Evolutionary conservation across 192 early-diverging fungal genomes (phyloP), one percentile per base, ranked within the genome.

Genomic region (Coemansia pectinata): DNA sequence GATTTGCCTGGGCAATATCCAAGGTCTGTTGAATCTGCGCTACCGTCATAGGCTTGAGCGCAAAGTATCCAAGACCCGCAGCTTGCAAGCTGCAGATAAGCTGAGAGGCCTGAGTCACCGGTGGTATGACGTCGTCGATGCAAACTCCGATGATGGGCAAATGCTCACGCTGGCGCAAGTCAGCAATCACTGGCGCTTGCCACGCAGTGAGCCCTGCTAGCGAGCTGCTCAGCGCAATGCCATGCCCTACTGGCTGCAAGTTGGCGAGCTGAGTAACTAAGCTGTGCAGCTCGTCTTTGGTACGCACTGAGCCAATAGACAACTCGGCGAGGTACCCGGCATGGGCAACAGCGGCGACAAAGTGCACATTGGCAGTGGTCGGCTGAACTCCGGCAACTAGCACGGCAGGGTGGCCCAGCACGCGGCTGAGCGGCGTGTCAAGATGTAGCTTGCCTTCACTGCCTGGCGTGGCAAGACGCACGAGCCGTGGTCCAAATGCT

Each of bases 291-390:
- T 88, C 83, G 5, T 83, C 68, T 70, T 90, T 89, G 44, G 88
- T 91, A 84, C 89, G 87, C 59, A 93, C 90, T 57, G 93, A 90
- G 60, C 90, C 91, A 40, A 94, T 92, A 55, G 92, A 91, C 53
- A 98, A 85, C 74, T 98, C 96, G n/a, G 95, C 86, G 66, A 93
- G 91, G 73, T 92, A 98, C 6, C 96, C 96, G 29, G 96, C 93
- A 27, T 90, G 92, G 77, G 92, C 90, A 34, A 91, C 87, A 33
- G 96, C 94, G 14, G 88, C 86, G n/a, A 95, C 91, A 82, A 98
- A 94, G 14, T 85, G 72, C 33, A 86, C 86, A 63, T 83, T 87
- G 53, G 91, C 89, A 1, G 96, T 96, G 12, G 91, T 91, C 11
- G 95, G 95, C 9, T 92, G 92, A 88, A 95, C 95, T 50, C 92